phyloP scores from a whole-genome alignment of 768 basidiomycete species.

The Amanita pallidorosea region DNA sequence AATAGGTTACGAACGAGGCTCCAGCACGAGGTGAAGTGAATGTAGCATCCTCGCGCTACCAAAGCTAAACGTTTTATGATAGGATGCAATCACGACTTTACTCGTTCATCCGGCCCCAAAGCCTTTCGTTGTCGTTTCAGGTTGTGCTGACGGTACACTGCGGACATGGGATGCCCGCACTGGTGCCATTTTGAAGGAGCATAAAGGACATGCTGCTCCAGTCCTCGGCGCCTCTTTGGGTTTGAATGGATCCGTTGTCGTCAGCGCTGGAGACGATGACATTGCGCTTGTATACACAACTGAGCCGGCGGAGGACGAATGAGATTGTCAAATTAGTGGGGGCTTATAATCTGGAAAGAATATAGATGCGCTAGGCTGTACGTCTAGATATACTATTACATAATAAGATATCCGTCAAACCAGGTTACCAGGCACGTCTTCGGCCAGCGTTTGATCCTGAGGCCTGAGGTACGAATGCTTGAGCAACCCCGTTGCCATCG shows the following conservation, averaged over 20 bases:
- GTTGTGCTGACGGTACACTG: conserved; percentile 77
- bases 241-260: conserved; percentile 55
- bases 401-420: too few species aligned
- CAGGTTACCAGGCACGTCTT: too few species aligned
- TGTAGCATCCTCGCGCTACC: background rate
- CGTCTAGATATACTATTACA: too few species aligned
- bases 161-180: conserved; percentile 91
- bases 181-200: conserved; percentile 65
- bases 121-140: conserved; percentile 71
- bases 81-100: conserved; percentile 86
- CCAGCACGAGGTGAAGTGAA: conserved; percentile 55
- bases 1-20: conserved; percentile 77
- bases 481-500: too few species aligned
- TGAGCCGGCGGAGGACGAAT: conserved; percentile 30
- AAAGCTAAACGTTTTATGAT: background rate
- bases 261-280: conserved; percentile 90
- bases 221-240: conserved; percentile 71
- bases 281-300: conserved; percentile 76
- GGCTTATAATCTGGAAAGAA: too few species aligned
- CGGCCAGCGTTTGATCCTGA: too few species aligned
- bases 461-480: too few species aligned
- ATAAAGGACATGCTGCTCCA: conserved; percentile 74
- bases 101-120: conserved; percentile 67
- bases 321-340: background rate
- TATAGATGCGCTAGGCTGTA: too few species aligned